phyloP scores from a whole-genome alignment of 208 protist species.

The Leishmania braziliensis region DNA sequence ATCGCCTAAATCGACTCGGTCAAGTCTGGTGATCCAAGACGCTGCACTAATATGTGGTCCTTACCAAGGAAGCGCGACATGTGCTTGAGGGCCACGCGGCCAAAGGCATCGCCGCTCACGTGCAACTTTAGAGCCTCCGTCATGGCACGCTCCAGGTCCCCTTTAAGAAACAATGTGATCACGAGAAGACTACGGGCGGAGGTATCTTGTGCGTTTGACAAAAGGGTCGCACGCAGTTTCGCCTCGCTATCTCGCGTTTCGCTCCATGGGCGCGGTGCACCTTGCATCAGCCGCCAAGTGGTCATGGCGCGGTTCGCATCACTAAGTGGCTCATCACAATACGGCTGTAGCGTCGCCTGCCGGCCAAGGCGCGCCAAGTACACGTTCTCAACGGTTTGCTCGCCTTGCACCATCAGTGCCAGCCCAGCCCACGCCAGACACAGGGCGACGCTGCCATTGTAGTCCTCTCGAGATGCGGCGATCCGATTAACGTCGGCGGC shows the following conservation, averaged over 20 bases:
- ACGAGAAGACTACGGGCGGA: conserved; percentile 59
- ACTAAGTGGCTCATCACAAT: conserved; percentile 46
- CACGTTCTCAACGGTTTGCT: conserved; percentile 26
- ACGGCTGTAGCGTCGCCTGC: conserved; percentile 24
- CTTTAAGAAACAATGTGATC: conserved; percentile 79
- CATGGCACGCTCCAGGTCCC: conserved; percentile 82
- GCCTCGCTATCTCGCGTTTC: conserved; percentile 61
- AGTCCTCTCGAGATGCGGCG: conserved; percentile 27
- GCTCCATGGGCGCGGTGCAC: conserved; percentile 45
- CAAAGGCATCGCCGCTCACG: conserved; percentile 46
- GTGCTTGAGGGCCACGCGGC: conserved; percentile 53
- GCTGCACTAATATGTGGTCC: conserved; percentile 53
- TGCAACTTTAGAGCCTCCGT: conserved; percentile 87
- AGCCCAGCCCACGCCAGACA: conserved; percentile 71
- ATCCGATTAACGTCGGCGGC: conserved; percentile 34
- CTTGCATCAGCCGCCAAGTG: conserved; percentile 42
- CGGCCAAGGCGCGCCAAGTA: conserved; percentile 40
- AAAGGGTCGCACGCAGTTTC: conserved; percentile 44
- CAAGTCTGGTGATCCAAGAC: conserved; percentile 27
- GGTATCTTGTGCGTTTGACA: conserved; percentile 39
- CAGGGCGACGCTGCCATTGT: conserved; percentile 62
- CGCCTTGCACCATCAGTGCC: conserved; percentile 68
- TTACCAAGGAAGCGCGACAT: conserved; percentile 64
- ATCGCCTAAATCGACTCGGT: background rate
- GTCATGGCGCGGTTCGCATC: conserved; percentile 58